Conservation (phyloP, 2,329 filamentous ascomycete species). For the Cryphonectria parasitica region DNA sequence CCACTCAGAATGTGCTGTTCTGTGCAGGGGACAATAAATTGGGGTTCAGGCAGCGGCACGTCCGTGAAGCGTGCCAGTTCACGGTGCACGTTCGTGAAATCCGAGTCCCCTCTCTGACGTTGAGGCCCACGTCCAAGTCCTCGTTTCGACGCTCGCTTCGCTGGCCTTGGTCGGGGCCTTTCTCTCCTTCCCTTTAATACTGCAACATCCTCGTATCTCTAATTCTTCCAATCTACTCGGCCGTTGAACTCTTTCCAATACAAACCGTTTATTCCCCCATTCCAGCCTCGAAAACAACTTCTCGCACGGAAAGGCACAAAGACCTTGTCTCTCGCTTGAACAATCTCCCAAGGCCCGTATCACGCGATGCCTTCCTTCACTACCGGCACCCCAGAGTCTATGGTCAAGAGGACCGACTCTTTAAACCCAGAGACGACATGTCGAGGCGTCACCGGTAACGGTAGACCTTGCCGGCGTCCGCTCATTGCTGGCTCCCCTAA, state of each 20-base stretch:
- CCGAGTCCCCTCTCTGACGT: constrained; percentile 21
- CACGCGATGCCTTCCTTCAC: constrained; percentile 66
- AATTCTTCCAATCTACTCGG: not conserved
- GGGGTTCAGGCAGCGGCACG: constrained; percentile 13
- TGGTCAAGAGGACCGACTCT: constrained; percentile 79
- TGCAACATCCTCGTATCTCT: constrained; percentile 11
- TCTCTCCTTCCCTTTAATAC: constrained; percentile 3
- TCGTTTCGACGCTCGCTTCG: constrained; percentile 16
- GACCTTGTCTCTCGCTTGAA: not conserved
- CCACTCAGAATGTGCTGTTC: constrained; percentile 12
- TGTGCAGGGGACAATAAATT: constrained; percentile 11
- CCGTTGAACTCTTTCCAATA: not conserved
- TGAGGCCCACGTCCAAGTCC: constrained; percentile 23
- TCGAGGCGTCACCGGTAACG: constrained; percentile 80
- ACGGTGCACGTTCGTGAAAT: constrained; percentile 6
- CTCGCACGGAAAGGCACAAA: constrained; percentile 11
- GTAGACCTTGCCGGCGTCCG: constrained; percentile 80
- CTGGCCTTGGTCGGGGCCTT: constrained; percentile 22
- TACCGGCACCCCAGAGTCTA: constrained; percentile 77
- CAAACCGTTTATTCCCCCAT: not conserved
- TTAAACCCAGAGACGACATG: constrained; percentile 84
- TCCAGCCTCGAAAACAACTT: not conserved
- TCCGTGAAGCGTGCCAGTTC: constrained; percentile 7
- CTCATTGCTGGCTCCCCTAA: constrained; percentile 52
- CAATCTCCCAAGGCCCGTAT: constrained; percentile 29